Percentiles rank a stretch among this genome's conserved stretches.
phyloP scores from a whole-genome alignment of 805 yeast species.

The Wickerhamomyces chambardii region DNA sequence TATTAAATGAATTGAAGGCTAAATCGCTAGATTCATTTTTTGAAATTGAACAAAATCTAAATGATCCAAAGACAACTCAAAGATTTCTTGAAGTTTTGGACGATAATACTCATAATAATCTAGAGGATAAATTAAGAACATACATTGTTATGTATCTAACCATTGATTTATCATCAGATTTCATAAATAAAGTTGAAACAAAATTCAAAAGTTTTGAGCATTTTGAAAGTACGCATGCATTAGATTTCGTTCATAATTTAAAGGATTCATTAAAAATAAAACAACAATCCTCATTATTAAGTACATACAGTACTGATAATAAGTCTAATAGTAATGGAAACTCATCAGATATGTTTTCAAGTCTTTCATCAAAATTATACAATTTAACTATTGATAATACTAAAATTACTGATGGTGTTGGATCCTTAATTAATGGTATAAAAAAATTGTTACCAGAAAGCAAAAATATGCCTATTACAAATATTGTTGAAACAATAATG shows the following conservation, averaged over 20 bases:
- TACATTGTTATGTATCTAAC: slow-evolving; percentile 69
- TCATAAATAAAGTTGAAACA: slow-evolving; percentile 50
- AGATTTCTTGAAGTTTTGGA: slow-evolving; percentile 53
- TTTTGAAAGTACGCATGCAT: slow-evolving; percentile 47
- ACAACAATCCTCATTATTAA: slow-evolving; percentile 25
- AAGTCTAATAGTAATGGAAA: slow-evolving; percentile 17
- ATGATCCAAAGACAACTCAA: slow-evolving; percentile 41
- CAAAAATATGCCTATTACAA: slow-evolving; percentile 82
- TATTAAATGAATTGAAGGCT: slow-evolving; percentile 77
- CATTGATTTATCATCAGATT: slow-evolving; percentile 40
- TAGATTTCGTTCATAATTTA: slow-evolving; percentile 68
- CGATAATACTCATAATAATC: slow-evolving; percentile 40
- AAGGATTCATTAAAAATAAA: slow-evolving; percentile 65
- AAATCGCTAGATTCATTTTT: slow-evolving; percentile 84
- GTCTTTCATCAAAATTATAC: slow-evolving; percentile 67
- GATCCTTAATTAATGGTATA: slow-evolving; percentile 79
- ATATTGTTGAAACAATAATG: slow-evolving; percentile 85
- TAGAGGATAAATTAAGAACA: slow-evolving; percentile 82
- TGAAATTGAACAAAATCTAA: slow-evolving; percentile 84
- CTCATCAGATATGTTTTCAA: slow-evolving; percentile 55
- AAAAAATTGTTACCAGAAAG: slow-evolving; percentile 83
- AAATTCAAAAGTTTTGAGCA: slow-evolving; percentile 47
- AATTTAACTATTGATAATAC: slow-evolving; percentile 62
- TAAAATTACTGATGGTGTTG: slow-evolving; percentile 79
- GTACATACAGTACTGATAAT: slow-evolving; percentile 22